Percentiles rank a stretch among this genome's conserved stretches.
Conservation (phyloP, 2,329 filamentous ascomycete genomes). For the Diaporthe helianthi region DNA sequence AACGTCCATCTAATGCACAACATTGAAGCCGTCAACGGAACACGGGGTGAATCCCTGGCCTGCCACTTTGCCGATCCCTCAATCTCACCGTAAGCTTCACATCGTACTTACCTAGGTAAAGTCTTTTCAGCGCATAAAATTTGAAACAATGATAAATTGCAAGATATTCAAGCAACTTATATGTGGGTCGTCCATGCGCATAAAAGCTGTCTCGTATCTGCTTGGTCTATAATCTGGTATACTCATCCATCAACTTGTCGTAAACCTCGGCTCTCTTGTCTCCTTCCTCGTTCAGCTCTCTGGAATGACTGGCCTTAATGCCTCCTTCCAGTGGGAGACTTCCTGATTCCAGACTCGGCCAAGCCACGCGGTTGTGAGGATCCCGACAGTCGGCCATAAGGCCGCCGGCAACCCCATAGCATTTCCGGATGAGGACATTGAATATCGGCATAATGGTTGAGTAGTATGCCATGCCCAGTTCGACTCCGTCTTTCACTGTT, state of each 20-base stretch:
- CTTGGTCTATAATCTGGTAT: conserved; percentile 67
- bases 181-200: conserved; percentile 63
- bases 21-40: conserved; percentile 20
- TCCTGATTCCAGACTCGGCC: conserved; percentile 70
- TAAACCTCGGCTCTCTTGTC: conserved; percentile 59
- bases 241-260: conserved; percentile 64
- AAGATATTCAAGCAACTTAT: conserved; percentile 39
- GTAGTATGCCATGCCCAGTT: conserved; percentile 67
- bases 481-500: conserved; percentile 70
- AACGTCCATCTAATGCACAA: neutral
- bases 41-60: conserved; percentile 7
- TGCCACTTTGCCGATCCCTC: conserved; percentile 23
- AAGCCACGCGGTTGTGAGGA: conserved; percentile 66
- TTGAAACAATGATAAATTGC: too few species aligned
- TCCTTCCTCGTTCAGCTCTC: conserved; percentile 63
- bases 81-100: conserved; percentile 28
- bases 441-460: conserved; percentile 69
- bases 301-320: conserved; percentile 68
- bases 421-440: conserved; percentile 66
- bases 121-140: neutral
- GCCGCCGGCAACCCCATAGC: conserved; percentile 69
- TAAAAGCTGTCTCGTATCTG: conserved; percentile 61
- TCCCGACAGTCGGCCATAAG: conserved; percentile 70
- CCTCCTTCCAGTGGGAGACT: conserved; percentile 68
- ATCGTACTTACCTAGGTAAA: conserved; percentile 20